Evolutionary conservation across 2,329 filamentous ascomycete genomes (phyloP), one percentile per base, ranked within the genome.

Genomic region (Penicillium sp.): DNA sequence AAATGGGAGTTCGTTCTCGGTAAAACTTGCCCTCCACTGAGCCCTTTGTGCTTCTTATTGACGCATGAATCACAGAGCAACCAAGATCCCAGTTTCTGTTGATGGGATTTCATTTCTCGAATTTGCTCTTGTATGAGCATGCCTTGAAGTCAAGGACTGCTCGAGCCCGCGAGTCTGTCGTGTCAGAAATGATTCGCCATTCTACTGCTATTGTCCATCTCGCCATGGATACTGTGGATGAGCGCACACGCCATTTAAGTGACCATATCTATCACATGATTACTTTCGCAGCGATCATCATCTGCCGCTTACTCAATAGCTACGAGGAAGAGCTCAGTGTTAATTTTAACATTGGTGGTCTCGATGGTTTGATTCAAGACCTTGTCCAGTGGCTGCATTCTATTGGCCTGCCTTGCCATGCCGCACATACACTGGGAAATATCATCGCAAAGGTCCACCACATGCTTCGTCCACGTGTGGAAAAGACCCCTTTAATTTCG

Each of bases 261-360:
- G 75, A 79, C 49, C 76, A 78, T 45, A 75, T 77, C 18, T 78
- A 77, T 52, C 75, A 78, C 52, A 74, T 78, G 65, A 74, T 77
- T 44, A 75, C 74, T 5, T 79, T 77, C 48, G 70, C 76, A 0
- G 75, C 64, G 2, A 61, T 67, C 26, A 50, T 60, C 2, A 56
- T 67, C 15, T 67, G 64, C 18, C 69, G 74, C 26, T 47, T 77
- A 2, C 55, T 76, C 3, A 67, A 69, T 46, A 69, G 50, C 33
- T 72, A 76, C 50, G 73, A 73, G 52, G 58, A 58, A 8, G 67
- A 74, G 28, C 51, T 74, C 2, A 56, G 63, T 6, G 42, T 49
- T 6, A 61, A 58, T 7, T 65, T 74, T 36, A 60, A 74, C 16
- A 57, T 74, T 5, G 51, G 56, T 1, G 61, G 64, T n/a, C 60